Evolutionary conservation across 2,329 filamentous ascomycete species (phyloP).

Genomic region (Magnaporthiopsis incrustans): DNA sequence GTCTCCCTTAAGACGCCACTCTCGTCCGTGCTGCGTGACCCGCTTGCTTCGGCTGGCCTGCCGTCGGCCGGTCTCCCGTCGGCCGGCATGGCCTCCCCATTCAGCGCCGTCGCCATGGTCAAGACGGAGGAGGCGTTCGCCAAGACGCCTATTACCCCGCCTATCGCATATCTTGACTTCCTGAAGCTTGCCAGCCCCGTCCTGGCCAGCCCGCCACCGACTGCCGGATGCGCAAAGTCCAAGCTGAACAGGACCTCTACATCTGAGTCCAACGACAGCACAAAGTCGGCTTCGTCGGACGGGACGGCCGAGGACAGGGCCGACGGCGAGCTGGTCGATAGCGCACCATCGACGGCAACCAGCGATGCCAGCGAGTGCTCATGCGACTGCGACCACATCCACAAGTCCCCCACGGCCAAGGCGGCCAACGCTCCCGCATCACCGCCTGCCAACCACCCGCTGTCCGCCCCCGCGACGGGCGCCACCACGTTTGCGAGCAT

Average conservation of each 20-base stretch:
- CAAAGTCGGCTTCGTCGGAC: conserved; percentile 35
- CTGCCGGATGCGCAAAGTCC: conserved; percentile 16
- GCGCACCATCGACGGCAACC: conserved; percentile 47
- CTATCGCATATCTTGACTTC: conserved; percentile 85
- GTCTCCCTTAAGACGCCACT: conserved; percentile 59
- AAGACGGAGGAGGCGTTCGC: conserved; percentile 58
- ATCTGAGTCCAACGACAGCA: conserved; percentile 9
- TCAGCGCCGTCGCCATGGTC: conserved; percentile 46
- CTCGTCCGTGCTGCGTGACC: conserved; percentile 35
- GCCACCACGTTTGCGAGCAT: conserved; percentile 56
- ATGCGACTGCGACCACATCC: conserved; percentile 44
- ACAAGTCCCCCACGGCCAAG: conserved; percentile 37
- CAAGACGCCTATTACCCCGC: conserved; percentile 85
- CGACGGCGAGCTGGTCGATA: conserved; percentile 21
- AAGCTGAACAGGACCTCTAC: conserved; percentile 19
- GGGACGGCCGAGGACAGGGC: conserved; percentile 21
- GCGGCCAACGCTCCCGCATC: conserved; percentile 33
- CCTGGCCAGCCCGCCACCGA: conserved; percentile 17
- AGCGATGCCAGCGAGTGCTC: conserved; percentile 48
- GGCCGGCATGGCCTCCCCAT: conserved; percentile 26
- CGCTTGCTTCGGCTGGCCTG: conserved; percentile 34
- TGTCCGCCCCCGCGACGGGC: conserved; percentile 54
- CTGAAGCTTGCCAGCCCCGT: conserved; percentile 55
- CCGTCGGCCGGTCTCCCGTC: conserved; percentile 31
- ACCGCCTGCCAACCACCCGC: conserved; percentile 43